Evolutionary conservation across 2,329 filamentous ascomycete species (phyloP).

Genomic region (Phyllosticta citribraziliensis): DNA sequence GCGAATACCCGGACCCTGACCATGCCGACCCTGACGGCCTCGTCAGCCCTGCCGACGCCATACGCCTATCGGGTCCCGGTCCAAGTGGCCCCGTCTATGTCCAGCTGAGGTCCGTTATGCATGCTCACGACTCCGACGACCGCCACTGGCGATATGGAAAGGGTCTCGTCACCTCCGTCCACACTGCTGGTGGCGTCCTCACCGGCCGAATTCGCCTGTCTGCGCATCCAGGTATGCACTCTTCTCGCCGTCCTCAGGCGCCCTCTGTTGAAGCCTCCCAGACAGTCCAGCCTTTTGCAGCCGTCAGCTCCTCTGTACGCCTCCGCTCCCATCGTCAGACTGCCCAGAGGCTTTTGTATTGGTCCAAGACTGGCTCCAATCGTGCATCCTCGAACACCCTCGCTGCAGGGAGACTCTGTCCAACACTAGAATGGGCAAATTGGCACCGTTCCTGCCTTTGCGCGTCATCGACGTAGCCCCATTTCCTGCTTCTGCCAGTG

Average conservation of each 20-base stretch:
- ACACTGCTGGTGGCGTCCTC: constrained; percentile 15
- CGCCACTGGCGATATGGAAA: constrained; percentile 10
- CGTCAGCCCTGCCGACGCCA: constrained; percentile 4
- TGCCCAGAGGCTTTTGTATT: constrained; percentile 17
- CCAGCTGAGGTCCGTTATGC: constrained; percentile 15
- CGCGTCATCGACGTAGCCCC: constrained; percentile 15
- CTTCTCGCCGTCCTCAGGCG: neutral
- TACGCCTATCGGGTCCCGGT: constrained; percentile 7
- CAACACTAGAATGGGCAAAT: constrained; percentile 10
- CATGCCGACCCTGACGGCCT: neutral
- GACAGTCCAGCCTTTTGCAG: constrained; percentile 15
- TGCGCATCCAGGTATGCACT: constrained; percentile 14
- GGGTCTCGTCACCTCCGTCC: constrained; percentile 15
- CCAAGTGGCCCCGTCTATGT: constrained; percentile 14
- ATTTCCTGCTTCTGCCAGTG: constrained; percentile 11
- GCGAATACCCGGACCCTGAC: neutral
- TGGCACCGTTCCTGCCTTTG: constrained; percentile 14
- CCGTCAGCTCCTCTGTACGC: constrained; percentile 15
- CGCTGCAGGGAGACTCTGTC: constrained; percentile 15
- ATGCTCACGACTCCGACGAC: constrained; percentile 6
- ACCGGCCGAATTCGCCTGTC: constrained; percentile 15
- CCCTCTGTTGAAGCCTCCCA: constrained; percentile 13
- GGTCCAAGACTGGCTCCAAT: constrained; percentile 15
- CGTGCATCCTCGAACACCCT: constrained; percentile 15
- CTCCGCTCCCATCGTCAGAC: constrained; percentile 15